A percentile compares a stretch with the other conserved stretches of the same genome.
Evolutionary conservation across 768 basidiomycete species (phyloP).

Genomic region (Suillus sp.): DNA sequence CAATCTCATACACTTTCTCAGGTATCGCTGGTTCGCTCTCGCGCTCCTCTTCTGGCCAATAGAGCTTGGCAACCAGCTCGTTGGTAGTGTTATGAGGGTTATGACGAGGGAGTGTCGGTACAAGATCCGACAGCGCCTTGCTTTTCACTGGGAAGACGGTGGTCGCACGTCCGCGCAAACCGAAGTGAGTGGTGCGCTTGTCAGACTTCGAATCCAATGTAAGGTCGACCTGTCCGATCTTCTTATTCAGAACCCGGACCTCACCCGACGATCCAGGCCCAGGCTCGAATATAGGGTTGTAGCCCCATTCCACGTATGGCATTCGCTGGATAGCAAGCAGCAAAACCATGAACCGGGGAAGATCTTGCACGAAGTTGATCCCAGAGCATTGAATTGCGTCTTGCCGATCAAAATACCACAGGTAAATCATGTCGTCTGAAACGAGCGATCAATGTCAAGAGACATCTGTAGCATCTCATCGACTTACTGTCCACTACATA

Average conservation of each 20-base stretch:
- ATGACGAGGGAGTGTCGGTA: not conserved
- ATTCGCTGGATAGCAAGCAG: slow-evolving; percentile 18
- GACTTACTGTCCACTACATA: not conserved
- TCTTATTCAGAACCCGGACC: not conserved
- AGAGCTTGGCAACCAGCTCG: slow-evolving; percentile 3
- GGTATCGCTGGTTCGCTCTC: not conserved
- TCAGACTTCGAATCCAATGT: not conserved
- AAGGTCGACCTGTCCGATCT: not conserved
- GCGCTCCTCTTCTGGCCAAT: not conserved
- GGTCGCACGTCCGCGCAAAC: slow-evolving; percentile 13
- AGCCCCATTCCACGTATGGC: slow-evolving; percentile 15
- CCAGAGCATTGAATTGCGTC: slow-evolving; percentile 14
- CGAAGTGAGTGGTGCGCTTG: slow-evolving; percentile 9
- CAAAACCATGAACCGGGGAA: slow-evolving; percentile 17
- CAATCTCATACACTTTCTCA: slow-evolving; percentile 2
- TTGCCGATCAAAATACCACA: slow-evolving; percentile 11
- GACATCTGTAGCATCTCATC: not conserved
- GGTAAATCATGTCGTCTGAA: slow-evolving; percentile 11
- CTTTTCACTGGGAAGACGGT: slow-evolving; percentile 14
- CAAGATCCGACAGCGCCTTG: not conserved
- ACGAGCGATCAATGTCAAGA: not conserved
- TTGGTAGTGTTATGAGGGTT: not conserved
- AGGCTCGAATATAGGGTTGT: not conserved
- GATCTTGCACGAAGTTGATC: slow-evolving; percentile 19
- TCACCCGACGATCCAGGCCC: not conserved